Evolutionary conservation across 768 basidiomycete species (phyloP), one percentile per base, ranked within the genome.

Genomic region (Erythrobasidium yunnanense): DNA sequence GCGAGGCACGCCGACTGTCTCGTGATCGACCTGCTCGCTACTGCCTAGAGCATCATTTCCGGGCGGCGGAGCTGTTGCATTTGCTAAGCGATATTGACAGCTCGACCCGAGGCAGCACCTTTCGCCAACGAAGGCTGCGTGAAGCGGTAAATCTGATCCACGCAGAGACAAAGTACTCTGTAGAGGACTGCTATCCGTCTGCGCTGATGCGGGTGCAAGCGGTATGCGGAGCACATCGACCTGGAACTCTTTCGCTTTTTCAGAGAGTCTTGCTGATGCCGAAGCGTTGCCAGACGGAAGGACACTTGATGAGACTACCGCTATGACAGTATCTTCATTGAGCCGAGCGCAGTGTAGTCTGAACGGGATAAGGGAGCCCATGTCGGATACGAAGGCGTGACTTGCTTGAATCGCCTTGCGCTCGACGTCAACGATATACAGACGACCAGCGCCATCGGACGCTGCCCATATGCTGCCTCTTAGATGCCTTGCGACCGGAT

Each of bases 401-500:
- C 32, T 63, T 18, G 60, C 20, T 6, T 23, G 27, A 4, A 4
- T 34, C 6, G 7, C 20, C 0, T 18, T 32, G 49, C 20, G 13
- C 23, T 53, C 30, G 52, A 67, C 13, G 22, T 34, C 22, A 42
- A 72, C 20, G 42, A 68, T 15, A 56, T 68, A 50, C 6, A 72
- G 47, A 0, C 18, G 17, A 1, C 68, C 66, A 1, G 22, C 33
- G 0, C 71, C 71, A 32, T 67, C 52, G 0, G 68, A 70, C 33
- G 66, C 13, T 27, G 51, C 35, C 67, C 68, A 71, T 32, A 45
- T 42, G 1, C 8, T 15, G 0, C 53, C 25, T 0, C 51, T 8
- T 38, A 72, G 29, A 7, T 66, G 23, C 23, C 65, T 20, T 0
- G 57, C 70, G 25, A 47, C 13, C 0, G 71, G 67, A 51, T 70